Base-by-base conservation (phyloP, 2,329 filamentous ascomycete genomes). In the Aspergillus intermedius region DNA sequence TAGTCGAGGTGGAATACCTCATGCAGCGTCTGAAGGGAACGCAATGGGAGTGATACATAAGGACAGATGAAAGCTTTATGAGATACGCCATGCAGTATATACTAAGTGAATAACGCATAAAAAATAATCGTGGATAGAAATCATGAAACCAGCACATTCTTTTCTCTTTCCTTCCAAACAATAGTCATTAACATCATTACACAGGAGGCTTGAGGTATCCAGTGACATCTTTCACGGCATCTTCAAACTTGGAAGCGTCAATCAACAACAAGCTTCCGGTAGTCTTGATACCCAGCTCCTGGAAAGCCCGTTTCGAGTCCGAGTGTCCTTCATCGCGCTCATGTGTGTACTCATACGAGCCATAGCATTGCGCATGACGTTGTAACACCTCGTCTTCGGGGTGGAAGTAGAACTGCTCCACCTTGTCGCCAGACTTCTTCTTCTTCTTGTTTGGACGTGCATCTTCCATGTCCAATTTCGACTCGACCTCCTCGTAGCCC, bases 1-100 rank as follows among this genome's bases (percentile, higher is more conserved):
- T 90, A 55, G 91, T 98, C 37, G 93, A 98, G 76, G 90, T 98
- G 8, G 93, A 98, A 61, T 98, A 98, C 68, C 76, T 98, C 59
- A 95, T 98, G 88, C 89, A 97, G 71, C 81, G 93, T 54, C 74
- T 98, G 47, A 81, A 73, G 57, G 73, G 73, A 23, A 77, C 74
- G 3, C 53, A 74, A 60, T 77, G 74, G 74, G 71, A 75, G 54
- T 73, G 54, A 65, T 42, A 9, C 34, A 30, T 30, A 30, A 10
- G 25, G 10, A 30, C 10, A 30, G 25, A 12, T 30, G 9, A 22
- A 37, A 39, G 25, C 10, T 30, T 48, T 32, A 23, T 34, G 19
- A 9, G 49, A 42, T 41, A 17, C 48, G 35, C 42, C 43, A 44
- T 44, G 17, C 19, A 32, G 34, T 35, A 35, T 35, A 35, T 35